phyloP scores from a whole-genome alignment of 1,284 basidiomycete genomes.

The Sporisorium graminicola region DNA sequence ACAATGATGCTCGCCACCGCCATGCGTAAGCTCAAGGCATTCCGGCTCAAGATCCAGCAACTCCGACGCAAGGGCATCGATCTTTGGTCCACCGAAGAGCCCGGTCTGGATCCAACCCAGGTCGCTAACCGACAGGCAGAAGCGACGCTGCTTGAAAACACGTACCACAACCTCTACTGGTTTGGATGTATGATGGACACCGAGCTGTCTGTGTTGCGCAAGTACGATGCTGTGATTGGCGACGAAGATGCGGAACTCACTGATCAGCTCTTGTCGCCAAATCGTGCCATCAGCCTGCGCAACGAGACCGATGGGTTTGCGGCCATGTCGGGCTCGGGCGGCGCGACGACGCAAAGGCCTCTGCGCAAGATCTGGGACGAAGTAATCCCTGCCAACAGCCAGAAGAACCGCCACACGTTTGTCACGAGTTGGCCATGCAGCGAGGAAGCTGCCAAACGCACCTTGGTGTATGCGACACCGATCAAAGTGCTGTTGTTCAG shows the following conservation, averaged over 20 bases:
- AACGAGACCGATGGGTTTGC: constrained; percentile 9
- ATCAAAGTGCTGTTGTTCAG: constrained; percentile 51
- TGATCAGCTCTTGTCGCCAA: constrained; percentile 22
- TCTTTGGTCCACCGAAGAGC: constrained; percentile 30
- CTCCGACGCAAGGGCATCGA: constrained; percentile 39
- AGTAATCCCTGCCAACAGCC: constrained; percentile 36
- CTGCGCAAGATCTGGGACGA: constrained; percentile 50
- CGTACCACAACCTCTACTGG: constrained; percentile 46
- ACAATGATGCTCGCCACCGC: constrained; percentile 51
- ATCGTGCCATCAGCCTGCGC: constrained; percentile 8
- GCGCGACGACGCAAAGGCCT: background rate
- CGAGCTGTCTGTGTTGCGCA: constrained; percentile 36
- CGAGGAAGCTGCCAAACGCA: constrained; percentile 35
- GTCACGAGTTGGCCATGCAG: constrained; percentile 35
- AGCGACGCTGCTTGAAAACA: constrained; percentile 36
- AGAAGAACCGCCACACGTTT: constrained; percentile 27
- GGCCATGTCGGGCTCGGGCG: background rate
- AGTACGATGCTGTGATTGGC: constrained; percentile 41
- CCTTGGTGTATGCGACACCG: constrained; percentile 34
- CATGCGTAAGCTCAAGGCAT: constrained; percentile 41
- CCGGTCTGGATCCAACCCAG: constrained; percentile 20
- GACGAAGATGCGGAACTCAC: constrained; percentile 45
- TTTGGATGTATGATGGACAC: constrained; percentile 44
- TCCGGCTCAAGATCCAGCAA: constrained; percentile 41
- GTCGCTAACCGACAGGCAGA: constrained; percentile 21